Evolutionary conservation across 805 yeast species (phyloP).

Genomic region (Sugiyamaella boreocaroliniensis): DNA sequence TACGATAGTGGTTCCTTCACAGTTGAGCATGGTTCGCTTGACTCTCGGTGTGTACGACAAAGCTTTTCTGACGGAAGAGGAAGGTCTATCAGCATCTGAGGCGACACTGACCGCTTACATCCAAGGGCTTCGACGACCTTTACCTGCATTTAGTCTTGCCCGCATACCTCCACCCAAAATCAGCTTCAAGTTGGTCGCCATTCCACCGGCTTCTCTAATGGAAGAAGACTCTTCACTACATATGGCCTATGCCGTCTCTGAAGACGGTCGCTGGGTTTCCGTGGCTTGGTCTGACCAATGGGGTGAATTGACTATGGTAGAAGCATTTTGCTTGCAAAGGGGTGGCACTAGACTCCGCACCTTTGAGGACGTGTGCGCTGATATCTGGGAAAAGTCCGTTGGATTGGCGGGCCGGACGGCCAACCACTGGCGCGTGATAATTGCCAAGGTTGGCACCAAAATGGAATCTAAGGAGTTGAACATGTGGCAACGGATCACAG

Average conservation of each 20-base stretch:
- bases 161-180: slow-evolving; percentile 28
- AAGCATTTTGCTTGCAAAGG: slow-evolving; percentile 37
- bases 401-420: slow-evolving; percentile 18
- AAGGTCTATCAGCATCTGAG: not conserved
- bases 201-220: slow-evolving; percentile 31
- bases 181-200: slow-evolving; percentile 24
- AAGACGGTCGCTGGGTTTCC: slow-evolving; percentile 75
- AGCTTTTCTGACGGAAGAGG: slow-evolving; percentile 12
- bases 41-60: slow-evolving; percentile 30
- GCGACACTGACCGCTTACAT: not conserved
- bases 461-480: slow-evolving; percentile 30
- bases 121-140: slow-evolving; percentile 7
- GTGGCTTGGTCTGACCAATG: slow-evolving; percentile 87
- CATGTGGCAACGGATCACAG: slow-evolving; percentile 25
- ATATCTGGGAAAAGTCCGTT: slow-evolving; percentile 31
- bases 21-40: slow-evolving; percentile 22
- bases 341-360: slow-evolving; percentile 17
- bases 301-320: slow-evolving; percentile 56
- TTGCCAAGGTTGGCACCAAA: slow-evolving; percentile 30
- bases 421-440: slow-evolving; percentile 30
- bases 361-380: slow-evolving; percentile 27
- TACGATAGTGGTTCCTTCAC: slow-evolving; percentile 25
- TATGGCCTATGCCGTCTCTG: slow-evolving; percentile 75
- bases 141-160: slow-evolving; percentile 31
- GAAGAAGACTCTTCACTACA: slow-evolving; percentile 76